Conservation (phyloP, 345 rosid species). For the Eucalyptus regnans region DNA sequence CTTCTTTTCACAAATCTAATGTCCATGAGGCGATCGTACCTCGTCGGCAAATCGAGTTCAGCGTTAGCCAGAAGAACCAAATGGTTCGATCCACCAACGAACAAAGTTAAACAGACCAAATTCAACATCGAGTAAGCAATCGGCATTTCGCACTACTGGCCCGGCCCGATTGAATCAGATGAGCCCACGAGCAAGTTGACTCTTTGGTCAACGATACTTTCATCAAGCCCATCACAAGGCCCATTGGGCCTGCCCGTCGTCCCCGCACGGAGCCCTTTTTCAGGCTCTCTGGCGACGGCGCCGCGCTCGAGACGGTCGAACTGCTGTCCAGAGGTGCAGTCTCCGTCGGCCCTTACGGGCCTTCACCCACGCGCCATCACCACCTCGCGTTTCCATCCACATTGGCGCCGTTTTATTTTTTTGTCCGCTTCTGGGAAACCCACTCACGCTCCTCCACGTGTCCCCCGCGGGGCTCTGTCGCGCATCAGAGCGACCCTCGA, state of each 20-base stretch:
- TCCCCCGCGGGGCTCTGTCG: not conserved
- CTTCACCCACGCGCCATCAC: not conserved
- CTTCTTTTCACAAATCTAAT: not conserved
- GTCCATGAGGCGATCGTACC: not conserved
- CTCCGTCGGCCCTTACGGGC: not conserved
- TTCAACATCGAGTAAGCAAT: not conserved
- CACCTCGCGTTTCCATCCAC: not conserved
- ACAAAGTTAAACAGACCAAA: not conserved
- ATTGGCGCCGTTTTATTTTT: not conserved
- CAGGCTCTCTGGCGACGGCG: not conserved
- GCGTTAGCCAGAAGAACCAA: not conserved
- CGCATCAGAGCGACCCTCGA: not conserved
- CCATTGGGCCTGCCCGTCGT: not conserved
- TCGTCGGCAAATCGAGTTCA: not conserved
- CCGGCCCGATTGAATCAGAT: not conserved
- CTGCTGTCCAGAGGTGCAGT: not conserved
- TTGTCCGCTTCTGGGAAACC: not conserved
- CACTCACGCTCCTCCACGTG: not conserved
- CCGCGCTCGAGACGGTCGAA: not conserved
- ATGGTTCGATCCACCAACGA: not conserved
- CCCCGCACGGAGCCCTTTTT: not conserved
- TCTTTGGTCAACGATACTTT: not conserved
- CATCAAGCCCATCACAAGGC: not conserved
- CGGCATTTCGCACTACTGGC: not conserved
- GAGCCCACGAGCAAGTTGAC: not conserved